Base-by-base conservation (phyloP, 495 filamentous ascomycete species). In the Clohesyomyces aquaticus region DNA sequence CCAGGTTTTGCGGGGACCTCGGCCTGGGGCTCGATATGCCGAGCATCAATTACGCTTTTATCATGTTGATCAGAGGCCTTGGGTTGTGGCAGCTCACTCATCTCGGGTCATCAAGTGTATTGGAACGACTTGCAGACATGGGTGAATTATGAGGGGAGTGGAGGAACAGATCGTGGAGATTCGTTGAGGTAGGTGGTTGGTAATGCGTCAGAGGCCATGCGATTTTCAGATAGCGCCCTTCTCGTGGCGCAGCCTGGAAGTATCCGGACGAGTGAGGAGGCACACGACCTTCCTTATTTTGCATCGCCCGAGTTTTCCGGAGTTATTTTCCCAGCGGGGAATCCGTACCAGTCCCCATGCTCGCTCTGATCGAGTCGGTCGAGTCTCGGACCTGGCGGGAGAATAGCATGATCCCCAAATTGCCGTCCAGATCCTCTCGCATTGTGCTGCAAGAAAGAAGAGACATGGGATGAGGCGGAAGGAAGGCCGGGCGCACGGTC, bases 61-160 rank as follows among this genome's bases (percentile, higher is more conserved):
- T 61, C 66, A 61, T 62, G 56, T 10, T 69, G 50, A 18, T 61
- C 38, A 23, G 45, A 28, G 32, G 14, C 60, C 38, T 57, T 68
- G 21, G 66, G 61, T 47, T 45, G 66, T 14, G 48, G 57, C 18
- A 47, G 58, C 22, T 59, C 42, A 48, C 66, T 69, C 66, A 69
- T 69, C 29, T 43, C 58, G 43, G 43, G 54, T 62, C 50, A 55
- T 47, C 38, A 25, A 55, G 23, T 18, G 51, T 16, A 18, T 29
- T 55, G 51, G 22, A 11, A 23, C 45, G 50, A 26, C 1, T 38
- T 18, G 47, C 47, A n/a, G 23, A 53, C 48, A 49, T 19, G 55
- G 25, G 41, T 21, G 38, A 25, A 48, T 48, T 21, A 26, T 21
- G 48, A 49, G 10, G 29, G 38, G 11, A 10, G 1, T 22, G 51